Percentiles rank a stretch among this genome's conserved stretches.
These are phyloP conservation scores for Monosporascus sp. DNA, from an alignment of 2,329 filamentous ascomycete genomes.

Conservation along the genomic window DNA sequence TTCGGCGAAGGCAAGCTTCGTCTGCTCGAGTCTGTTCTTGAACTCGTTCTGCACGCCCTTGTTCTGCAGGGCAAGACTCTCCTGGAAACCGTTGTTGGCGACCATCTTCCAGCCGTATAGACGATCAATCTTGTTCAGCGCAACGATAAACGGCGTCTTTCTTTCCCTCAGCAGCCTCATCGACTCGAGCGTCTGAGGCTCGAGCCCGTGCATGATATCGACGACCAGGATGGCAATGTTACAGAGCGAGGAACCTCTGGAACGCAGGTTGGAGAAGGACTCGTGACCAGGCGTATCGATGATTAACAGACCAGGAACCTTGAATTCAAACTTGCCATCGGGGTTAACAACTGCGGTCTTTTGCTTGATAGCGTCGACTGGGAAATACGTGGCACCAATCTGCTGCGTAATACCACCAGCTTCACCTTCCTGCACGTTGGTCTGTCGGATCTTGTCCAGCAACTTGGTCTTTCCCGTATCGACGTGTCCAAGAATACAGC, in stretches of 20 bases:
- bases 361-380: constrained; percentile 82
- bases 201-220: constrained; percentile 99
- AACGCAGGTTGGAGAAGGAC: constrained; percentile 97
- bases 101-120: constrained; percentile 99
- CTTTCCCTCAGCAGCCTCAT: constrained; percentile 90
- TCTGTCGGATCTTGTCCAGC: constrained; percentile 95
- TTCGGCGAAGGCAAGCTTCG: constrained; percentile 90
- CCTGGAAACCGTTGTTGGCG: constrained; percentile 96
- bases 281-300: constrained; percentile 99
- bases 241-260: constrained; percentile 93
- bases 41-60: constrained; percentile 95
- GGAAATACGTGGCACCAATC: constrained; percentile 99
- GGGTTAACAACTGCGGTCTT: constrained; percentile 93
- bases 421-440: constrained; percentile 98
- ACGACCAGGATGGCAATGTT: constrained; percentile 99
- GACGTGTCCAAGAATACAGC: constrained; percentile 99
- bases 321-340: constrained; percentile 89
- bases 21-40: constrained; percentile 79
- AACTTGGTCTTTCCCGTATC: constrained; percentile 99
- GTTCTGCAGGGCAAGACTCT: constrained; percentile 83
- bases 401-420: constrained; percentile 99
- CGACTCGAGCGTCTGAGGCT: constrained; percentile 94
- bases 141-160: constrained; percentile 97
- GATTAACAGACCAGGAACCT: constrained; percentile 90
- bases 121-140: constrained; percentile 99